A percentile compares a stretch with the other conserved stretches of the same genome.
phyloP scores from a whole-genome alignment of 768 basidiomycete genomes.

The Trametes sanguinea region DNA sequence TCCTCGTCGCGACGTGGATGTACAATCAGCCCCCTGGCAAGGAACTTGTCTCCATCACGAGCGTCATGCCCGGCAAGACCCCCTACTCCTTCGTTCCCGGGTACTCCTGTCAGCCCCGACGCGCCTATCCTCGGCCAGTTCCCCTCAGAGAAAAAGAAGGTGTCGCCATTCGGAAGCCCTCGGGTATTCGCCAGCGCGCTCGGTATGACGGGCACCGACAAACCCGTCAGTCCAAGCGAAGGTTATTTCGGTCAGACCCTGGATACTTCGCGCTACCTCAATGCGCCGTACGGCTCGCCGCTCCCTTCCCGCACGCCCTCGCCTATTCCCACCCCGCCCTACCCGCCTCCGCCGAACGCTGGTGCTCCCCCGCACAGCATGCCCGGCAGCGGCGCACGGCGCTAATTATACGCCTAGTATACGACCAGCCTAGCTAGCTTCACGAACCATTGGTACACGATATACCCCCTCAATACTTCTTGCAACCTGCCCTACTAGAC shows the following conservation, averaged over 20 bases:
- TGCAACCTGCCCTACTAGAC: slow-evolving; percentile 15
- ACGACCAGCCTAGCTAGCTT: slow-evolving; percentile 24
- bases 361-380: slow-evolving; percentile 7
- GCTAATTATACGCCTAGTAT: slow-evolving; percentile 24
- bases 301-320: slow-evolving; percentile 52
- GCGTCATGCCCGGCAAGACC: slow-evolving; percentile 38
- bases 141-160: slow-evolving; percentile 42
- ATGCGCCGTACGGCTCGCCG: slow-evolving; percentile 52
- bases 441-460: slow-evolving; percentile 20
- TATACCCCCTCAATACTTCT: slow-evolving; percentile 17
- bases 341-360: slow-evolving; percentile 22
- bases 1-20: slow-evolving; percentile 87
- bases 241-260: slow-evolving; percentile 43
- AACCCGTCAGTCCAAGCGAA: slow-evolving; percentile 21
- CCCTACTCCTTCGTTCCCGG: slow-evolving; percentile 42
- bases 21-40: slow-evolving; percentile 73
- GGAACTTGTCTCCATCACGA: slow-evolving; percentile 38
- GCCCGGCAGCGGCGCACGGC: slow-evolving; percentile 22
- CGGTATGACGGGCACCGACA: slow-evolving; percentile 30
- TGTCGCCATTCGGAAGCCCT: slow-evolving; percentile 51
- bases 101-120: slow-evolving; percentile 47
- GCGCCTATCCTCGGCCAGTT: slow-evolving; percentile 66
- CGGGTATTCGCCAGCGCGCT: slow-evolving; percentile 53
- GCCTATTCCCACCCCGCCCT: slow-evolving; percentile 35
- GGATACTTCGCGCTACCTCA: slow-evolving; percentile 48